phyloP scores from a whole-genome alignment of 176 grass and related monocot species.

The Dendrocalamus sinicus region DNA sequence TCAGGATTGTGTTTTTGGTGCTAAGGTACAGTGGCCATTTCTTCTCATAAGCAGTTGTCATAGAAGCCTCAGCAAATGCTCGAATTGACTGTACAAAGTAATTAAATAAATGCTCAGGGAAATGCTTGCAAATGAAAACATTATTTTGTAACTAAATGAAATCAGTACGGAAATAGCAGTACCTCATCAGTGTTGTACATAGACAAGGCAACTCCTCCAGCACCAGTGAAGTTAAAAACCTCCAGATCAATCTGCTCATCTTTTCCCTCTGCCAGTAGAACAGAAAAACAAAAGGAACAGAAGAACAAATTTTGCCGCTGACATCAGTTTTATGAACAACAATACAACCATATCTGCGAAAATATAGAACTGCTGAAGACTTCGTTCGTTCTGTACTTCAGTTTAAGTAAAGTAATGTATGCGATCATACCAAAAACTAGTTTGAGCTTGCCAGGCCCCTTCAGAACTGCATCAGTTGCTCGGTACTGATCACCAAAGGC shows the following conservation, averaged over 20 bases:
- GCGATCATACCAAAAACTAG: conserved; percentile 82
- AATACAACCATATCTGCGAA: conserved; percentile 10
- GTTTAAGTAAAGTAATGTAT: conserved; percentile 1
- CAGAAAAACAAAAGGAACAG: conserved; percentile 30
- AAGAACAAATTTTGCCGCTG: conserved; percentile 29
- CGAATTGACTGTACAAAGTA: conserved; percentile 70
- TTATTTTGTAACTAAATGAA: conserved; percentile 29
- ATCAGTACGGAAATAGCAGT: conserved; percentile 10
- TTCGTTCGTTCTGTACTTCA: background rate
- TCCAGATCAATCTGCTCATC: conserved; percentile 78
- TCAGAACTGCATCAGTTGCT: conserved; percentile 90
- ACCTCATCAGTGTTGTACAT: conserved; percentile 99
- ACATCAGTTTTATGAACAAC: conserved; percentile 20
- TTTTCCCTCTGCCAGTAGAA: conserved; percentile 70
- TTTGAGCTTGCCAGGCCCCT: conserved; percentile 97
- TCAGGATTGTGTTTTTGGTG: conserved; percentile 98
- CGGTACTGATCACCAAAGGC: conserved; percentile 98
- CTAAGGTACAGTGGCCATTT: conserved; percentile 98
- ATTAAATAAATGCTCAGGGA: conserved; percentile 20
- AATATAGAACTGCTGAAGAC: background rate
- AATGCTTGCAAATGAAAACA: conserved; percentile 2
- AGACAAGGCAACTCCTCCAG: conserved; percentile 88
- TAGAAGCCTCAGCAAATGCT: conserved; percentile 88
- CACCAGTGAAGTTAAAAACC: conserved; percentile 95
- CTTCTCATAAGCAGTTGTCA: conserved; percentile 91